Percentiles rank a stretch among this genome's conserved stretches.
Conservation (phyloP, 2,329 filamentous ascomycete species). For the Colletotrichum tofieldiae region DNA sequence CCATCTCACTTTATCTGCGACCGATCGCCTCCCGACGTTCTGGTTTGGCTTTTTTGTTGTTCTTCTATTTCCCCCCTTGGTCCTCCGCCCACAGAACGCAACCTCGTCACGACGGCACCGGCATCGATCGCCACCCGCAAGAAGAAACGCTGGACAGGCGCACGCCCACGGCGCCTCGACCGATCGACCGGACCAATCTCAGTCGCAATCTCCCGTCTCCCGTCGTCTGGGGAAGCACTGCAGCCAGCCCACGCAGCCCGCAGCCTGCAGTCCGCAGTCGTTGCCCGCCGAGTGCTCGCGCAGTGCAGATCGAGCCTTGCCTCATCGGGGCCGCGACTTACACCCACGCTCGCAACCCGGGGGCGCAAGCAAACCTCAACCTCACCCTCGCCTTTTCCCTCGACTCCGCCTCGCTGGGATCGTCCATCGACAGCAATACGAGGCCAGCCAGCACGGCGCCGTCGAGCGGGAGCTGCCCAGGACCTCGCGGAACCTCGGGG, state of each 20-base stretch:
- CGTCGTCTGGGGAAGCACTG: constrained; percentile 2
- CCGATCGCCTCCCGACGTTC: constrained; percentile 13
- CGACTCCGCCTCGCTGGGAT: neutral
- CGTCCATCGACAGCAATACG: neutral
- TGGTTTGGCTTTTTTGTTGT: neutral
- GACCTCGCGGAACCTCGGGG: neutral
- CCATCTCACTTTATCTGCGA: constrained; percentile 13
- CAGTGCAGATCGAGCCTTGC: constrained; percentile 18
- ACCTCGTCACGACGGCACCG: too few species aligned
- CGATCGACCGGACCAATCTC: constrained; percentile 3
- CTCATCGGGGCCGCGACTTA: constrained; percentile 27
- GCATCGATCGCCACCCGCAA: neutral
- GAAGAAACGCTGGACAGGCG: neutral
- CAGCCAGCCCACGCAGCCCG: neutral
- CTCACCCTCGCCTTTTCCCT: neutral
- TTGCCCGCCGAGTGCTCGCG: neutral
- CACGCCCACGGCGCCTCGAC: neutral
- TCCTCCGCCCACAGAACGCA: too few species aligned
- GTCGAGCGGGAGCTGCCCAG: neutral
- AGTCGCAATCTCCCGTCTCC: neutral
- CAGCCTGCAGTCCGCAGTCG: neutral
- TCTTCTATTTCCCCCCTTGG: too few species aligned
- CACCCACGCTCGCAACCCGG: neutral
- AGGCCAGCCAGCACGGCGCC: neutral
- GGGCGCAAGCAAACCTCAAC: neutral